Conservation (phyloP, 306 rosid genomes). For the Rosa lucieae region DNA sequence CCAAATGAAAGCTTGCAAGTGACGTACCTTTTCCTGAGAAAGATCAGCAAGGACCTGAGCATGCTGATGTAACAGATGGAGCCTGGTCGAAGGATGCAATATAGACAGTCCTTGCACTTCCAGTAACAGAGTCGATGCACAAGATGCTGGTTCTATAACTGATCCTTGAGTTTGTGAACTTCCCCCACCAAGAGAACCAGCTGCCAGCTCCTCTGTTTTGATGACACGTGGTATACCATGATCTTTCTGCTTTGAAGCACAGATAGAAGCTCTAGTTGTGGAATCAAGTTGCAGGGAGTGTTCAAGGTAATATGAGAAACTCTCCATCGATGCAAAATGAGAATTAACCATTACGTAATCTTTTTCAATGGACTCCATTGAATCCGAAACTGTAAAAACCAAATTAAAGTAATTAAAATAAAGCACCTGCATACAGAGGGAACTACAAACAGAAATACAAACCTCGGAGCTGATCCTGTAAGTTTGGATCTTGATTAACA, state of each 20-base stretch:
- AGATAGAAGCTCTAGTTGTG: slow-evolving; percentile 37
- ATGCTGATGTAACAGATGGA: slow-evolving; percentile 60
- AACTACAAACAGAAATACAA: slow-evolving; percentile 18
- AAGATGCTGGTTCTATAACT: slow-evolving; percentile 30
- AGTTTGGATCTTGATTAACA: slow-evolving; percentile 31
- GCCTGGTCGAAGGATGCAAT: slow-evolving; percentile 59
- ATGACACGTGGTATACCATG: slow-evolving; percentile 31
- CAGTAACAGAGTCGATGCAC: slow-evolving; percentile 38
- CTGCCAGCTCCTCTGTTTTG: slow-evolving; percentile 34
- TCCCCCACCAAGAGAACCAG: slow-evolving; percentile 34
- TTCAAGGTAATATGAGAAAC: slow-evolving; percentile 59
- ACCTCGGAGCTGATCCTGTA: slow-evolving; percentile 59
- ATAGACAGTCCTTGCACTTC: slow-evolving; percentile 59
- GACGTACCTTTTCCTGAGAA: slow-evolving; percentile 64
- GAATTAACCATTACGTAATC: slow-evolving; percentile 75
- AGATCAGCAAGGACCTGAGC: slow-evolving; percentile 65
- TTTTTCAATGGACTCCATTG: slow-evolving; percentile 79
- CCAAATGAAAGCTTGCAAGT: neutral
- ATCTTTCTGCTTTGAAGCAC: slow-evolving; percentile 38
- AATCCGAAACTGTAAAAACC: slow-evolving; percentile 59
- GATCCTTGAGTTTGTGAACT: slow-evolving; percentile 30
- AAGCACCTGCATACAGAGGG: slow-evolving; percentile 17
- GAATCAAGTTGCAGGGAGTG: slow-evolving; percentile 47
- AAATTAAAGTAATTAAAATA: slow-evolving; percentile 22
- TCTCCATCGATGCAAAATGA: slow-evolving; percentile 55